Base-by-base conservation (phyloP, 2,329 filamentous ascomycete species). In the Ceratocystis diversiconidia region DNA sequence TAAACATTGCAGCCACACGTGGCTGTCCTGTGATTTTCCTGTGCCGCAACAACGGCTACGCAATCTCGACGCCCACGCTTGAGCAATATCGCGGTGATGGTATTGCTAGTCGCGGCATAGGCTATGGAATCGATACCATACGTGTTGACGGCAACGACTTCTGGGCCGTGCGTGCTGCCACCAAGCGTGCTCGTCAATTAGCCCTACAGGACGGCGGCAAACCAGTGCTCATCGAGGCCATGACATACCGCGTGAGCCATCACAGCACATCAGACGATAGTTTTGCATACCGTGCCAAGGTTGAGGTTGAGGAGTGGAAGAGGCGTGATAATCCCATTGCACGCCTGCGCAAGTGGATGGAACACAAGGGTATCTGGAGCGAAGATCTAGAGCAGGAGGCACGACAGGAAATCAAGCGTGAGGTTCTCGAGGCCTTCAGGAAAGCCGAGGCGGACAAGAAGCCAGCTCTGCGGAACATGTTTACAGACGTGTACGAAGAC, bases 241-340 rank as follows among this genome's bases (percentile, higher is more conserved):
- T 99, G 89, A 92, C 89, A 28, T 99, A 99, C 76, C 90, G 94
- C n/a, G 92, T 97, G 55, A 92, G 89, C 5, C 91, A 99, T 73
- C 94, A 99, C 77, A 96, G 90, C 75, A 99, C 94, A 0, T 94
- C 89, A 0, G 94, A 99, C 73, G 94, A 99, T 76, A 94, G 89
- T 30, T 99, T 96, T 72, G 94, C 94, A 0, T 99, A 99, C 77
- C 88, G 94, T 7, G 91, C 92, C 1, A 85, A 88, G 30, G 86
- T 96, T 0, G 94, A 99, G 73, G 94, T 99, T 75, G 90, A 96
- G 73, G 90, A 95, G 73, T 96, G 91, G 91, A 95, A 95, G 75
- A 81, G 90, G 0, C 80, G 91, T 12, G 92, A 96, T 72, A 96
- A 96, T 72, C 91, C 91, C 1, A 87, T 96, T 62, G 90, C 89